Base-by-base conservation (phyloP, 306 rosid species). In the Oxytropis ochrocephala region DNA sequence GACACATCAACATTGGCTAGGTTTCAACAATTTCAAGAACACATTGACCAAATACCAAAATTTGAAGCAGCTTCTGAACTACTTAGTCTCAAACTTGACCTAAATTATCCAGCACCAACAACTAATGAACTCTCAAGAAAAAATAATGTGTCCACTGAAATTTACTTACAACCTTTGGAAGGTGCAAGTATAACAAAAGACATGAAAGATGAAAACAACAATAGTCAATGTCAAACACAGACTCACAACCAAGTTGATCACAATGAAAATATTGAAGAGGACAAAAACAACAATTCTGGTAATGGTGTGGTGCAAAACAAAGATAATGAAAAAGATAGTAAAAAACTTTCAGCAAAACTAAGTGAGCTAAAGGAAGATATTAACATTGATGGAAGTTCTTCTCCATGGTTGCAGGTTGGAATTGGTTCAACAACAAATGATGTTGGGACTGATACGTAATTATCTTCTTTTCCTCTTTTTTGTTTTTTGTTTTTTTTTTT, bases 341-440 rank as follows among this genome's bases (percentile, higher is more conserved):
- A 80, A 82, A 78, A 81, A 57, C 88, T 88, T 78, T 78, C 91
- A 69, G 92, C 97, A 6, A 94, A 94, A 81, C 84, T 94, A 38
- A 81, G 99, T 80, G 97, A 90, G 77, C 79, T 90, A 42, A 90
- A 90, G 78, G 95, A 93, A 44, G 94, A 90, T 32, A 86, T 85
- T 17, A 88, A 61, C 56, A 69, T 58, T 41, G 82, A 81, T 81
- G 92, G 89, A 47, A 85, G 78, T 74, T 85, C 92, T 63, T 87
- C 96, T 4, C 87, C 91, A 44, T 94, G 99, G 99, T 80, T 94
- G 84, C 97, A 94, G 72, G 91, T 94, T 49, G 99, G 97, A 67
- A 85, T 94, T 29, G 89, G 95, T 79, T 82, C 97, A 77, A 77
- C 91, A 18, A 80, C 85, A 24, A 24, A 24, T 42, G 88, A 88